Evolutionary conservation across 2,329 filamentous ascomycete genomes (phyloP).

Genomic region (Curvularia sp.): DNA sequence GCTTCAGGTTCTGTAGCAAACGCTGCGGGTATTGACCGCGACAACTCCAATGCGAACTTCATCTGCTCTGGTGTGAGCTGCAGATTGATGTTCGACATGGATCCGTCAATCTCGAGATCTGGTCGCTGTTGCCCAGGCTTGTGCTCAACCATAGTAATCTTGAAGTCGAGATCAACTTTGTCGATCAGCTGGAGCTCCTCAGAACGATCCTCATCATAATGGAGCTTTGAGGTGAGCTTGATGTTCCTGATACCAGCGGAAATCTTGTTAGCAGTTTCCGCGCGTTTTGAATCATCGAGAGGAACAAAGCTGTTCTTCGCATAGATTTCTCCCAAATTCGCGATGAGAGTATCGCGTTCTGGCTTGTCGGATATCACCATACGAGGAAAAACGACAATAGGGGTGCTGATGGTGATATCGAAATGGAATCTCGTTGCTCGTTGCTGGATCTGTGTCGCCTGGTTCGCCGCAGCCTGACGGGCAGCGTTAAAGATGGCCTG

Average conservation of each 20-base stretch:
- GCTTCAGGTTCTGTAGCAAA: constrained; percentile 77
- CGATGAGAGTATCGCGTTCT: constrained; percentile 83
- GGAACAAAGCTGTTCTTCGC: constrained; percentile 91
- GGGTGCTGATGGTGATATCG: constrained; percentile 90
- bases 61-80: constrained; percentile 89
- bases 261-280: constrained; percentile 84
- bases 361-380: constrained; percentile 72
- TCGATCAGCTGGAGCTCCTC: constrained; percentile 97
- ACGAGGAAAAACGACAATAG: constrained; percentile 93
- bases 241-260: constrained; percentile 92
- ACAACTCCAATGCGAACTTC: constrained; percentile 86
- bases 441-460: constrained; percentile 92
- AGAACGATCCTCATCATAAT: constrained; percentile 73
- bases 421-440: constrained; percentile 91
- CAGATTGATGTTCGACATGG: constrained; percentile 92
- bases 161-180: constrained; percentile 92
- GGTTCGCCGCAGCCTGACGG: constrained; percentile 88
- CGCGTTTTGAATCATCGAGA: constrained; percentile 75
- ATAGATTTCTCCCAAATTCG: constrained; percentile 96
- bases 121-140: constrained; percentile 77
- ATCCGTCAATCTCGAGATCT: constrained; percentile 88
- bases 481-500: constrained; percentile 98
- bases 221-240: constrained; percentile 84
- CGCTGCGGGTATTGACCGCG: constrained; percentile 83
- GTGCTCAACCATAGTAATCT: constrained; percentile 90